Evolutionary conservation across 2,329 filamentous ascomycete species (phyloP), one percentile per base, ranked within the genome.

Genomic region (Cercospora beticola): DNA sequence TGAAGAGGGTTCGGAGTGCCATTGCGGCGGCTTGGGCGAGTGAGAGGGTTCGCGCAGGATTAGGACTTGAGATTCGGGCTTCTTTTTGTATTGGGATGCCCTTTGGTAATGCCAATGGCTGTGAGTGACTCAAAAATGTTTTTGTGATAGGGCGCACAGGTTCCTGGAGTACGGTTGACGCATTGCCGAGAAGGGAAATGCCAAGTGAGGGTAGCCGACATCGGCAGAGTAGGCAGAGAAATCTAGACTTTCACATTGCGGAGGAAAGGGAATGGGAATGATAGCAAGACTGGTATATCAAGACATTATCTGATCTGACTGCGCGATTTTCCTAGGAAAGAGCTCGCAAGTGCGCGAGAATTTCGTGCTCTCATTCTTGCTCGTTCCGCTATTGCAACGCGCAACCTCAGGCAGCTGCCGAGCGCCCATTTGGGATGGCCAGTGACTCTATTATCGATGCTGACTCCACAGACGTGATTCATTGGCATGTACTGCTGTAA

Each of bases 1-100:
- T 66, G 54, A 72, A 64, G 31, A 73, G 49, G 26, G 67, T 71
- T 65, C 71, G 70, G 46, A 71, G 59, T 21, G 70, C 68, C 70
- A 71, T 73, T 64, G 66, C 46, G 56, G 43, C 7, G 26, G 52
- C 9, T 49, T 14, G 49, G 21, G 14, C 12, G 12, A 14, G 9
- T 56, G 49, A 26, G 8, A 26, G 49, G 16, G 49, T 56, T 56
- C 23, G 23, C 49, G 49, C 49, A 56, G 49, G 28, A n/a, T 12
- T 33, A 18, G 16, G 28, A 7, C 14, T 10, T 31, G 56, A 59
- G 31, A 5, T 2, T 23, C 30, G 2, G 56, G 28, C 28, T 59
- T 21, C 16, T 6, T 59, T 59, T n/a, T 56, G 49, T 8, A 14
- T 28, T n/a, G 49, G 12, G 12, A 16, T 26, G 49, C 16, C 16